Evolutionary conservation across 352 stramenopile genomes (phyloP).

Genomic region (Phytophthora pinifolia): DNA sequence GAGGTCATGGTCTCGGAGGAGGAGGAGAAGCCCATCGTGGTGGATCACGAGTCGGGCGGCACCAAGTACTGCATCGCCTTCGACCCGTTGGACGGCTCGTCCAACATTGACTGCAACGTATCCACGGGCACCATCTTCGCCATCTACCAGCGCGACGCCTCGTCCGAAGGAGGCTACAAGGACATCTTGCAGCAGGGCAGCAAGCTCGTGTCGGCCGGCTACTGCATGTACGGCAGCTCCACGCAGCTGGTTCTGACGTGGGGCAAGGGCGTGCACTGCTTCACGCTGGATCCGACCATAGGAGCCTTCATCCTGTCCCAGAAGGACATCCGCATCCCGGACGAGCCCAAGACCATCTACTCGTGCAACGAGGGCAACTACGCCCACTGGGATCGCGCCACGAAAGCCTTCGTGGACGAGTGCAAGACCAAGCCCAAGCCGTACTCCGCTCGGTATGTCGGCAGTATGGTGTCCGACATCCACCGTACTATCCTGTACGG

Average conservation of each 20-base stretch:
- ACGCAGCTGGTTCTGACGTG: slow-evolving; percentile 98
- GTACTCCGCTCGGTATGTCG: slow-evolving; percentile 94
- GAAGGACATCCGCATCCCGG: slow-evolving; percentile 94
- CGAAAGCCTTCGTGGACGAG: slow-evolving; percentile 86
- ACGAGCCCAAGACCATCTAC: slow-evolving; percentile 93
- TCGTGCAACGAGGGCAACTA: slow-evolving; percentile 99
- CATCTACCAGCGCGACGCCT: slow-evolving; percentile 92
- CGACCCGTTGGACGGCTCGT: slow-evolving; percentile 98
- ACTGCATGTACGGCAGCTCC: slow-evolving; percentile 98
- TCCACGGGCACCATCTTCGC: slow-evolving; percentile 99
- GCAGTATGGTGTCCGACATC: slow-evolving; percentile 99
- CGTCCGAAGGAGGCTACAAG: slow-evolving; percentile 64
- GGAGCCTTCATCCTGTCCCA: slow-evolving; percentile 98
- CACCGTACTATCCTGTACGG: slow-evolving; percentile 98
- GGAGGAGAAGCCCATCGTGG: slow-evolving; percentile 97
- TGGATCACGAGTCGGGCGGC: slow-evolving; percentile 54
- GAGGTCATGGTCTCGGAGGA: slow-evolving; percentile 98
- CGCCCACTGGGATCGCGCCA: slow-evolving; percentile 93
- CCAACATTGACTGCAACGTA: slow-evolving; percentile 99
- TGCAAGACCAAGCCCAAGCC: slow-evolving; percentile 80
- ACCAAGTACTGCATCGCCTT: slow-evolving; percentile 98
- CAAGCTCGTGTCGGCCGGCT: slow-evolving; percentile 96
- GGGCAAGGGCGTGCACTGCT: slow-evolving; percentile 94
- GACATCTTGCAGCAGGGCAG: slow-evolving; percentile 94
- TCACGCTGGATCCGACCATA: slow-evolving; percentile 98